Evolutionary conservation across 371 early-diverging fungal species (phyloP), one percentile per base, ranked within the genome.

Genomic region (Mortierella sp.): DNA sequence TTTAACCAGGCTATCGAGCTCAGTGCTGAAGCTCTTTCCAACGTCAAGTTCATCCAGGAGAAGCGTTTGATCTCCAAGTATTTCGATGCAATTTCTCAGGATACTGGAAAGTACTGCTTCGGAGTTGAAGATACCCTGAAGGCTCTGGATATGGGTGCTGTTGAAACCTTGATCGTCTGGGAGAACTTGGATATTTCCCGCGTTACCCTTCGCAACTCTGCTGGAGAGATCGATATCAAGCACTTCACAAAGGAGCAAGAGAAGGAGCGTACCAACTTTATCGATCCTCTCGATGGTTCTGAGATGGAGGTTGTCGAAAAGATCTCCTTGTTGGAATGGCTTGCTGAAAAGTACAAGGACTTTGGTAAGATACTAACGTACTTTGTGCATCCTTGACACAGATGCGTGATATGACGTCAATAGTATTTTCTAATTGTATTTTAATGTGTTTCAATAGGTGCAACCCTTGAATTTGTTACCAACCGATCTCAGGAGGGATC

Each of bases 1-100:
- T 97, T 99, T 87, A 99, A 99, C 84, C 96, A 86, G 65, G 99
- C 99, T 41, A 99, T 99, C 76, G 98, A 97, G 71, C 88, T 99
- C 65, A 92, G 95, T 63, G 94, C 94, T 63, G 99, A 99, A 83
- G 91, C 95, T 22, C 90, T 99, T 24, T 90, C 94, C 76, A 98
- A 99, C 80, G 97, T 99, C 77, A 99, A 99, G 88, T 97, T 99
- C 73, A 93, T 98, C 58, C 98, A 98, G 88, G 99, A 99, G 88
- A 99, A 99, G 92, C 97, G 98, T 83, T 89, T 99, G 65, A 94
- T 99, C 71, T 91, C 94, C 72, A 88, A 91, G 77, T 99, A 98
- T 92, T 99, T 99, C 89, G 96, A 98, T 78, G 98, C 98, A 76
- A 97, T 99, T 73, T 95, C 96, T 28, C 91, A 92, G 74, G 99